Conservation (phyloP, 148 eudicot genomes). For the Talinum fruticosum region DNA sequence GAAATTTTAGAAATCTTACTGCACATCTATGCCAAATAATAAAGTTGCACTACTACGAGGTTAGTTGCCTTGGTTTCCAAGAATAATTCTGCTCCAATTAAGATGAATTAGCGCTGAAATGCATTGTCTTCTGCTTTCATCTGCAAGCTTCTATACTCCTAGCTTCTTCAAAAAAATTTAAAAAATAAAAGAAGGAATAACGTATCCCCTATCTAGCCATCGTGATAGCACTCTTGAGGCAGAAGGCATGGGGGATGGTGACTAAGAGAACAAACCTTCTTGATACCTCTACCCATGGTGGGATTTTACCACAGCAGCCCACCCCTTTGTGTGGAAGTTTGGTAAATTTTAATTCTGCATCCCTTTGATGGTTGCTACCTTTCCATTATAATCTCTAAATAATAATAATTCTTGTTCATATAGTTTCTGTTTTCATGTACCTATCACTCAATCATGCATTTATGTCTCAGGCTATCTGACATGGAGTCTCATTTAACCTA, state of each 20-base stretch:
- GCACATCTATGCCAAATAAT: conserved; percentile 65
- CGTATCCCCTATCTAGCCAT: background rate
- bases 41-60: conserved; percentile 83
- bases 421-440: too few relatives aligned
- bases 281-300: background rate
- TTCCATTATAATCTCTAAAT: too few relatives aligned
- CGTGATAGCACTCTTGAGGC: background rate
- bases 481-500: too few relatives aligned
- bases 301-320: background rate
- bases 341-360: background rate
- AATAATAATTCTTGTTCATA: too few relatives aligned
- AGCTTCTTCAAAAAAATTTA: background rate
- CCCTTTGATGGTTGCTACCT: background rate
- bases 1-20: conserved; percentile 92
- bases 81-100: background rate
- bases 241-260: background rate
- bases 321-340: background rate
- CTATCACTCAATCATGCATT: too few relatives aligned
- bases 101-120: background rate
- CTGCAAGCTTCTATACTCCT: background rate
- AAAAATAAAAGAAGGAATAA: too few relatives aligned
- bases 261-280: background rate
- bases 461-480: too few relatives aligned
- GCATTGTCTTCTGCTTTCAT: background rate
- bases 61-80: conserved; percentile 32